Conservation (phyloP, 2,329 filamentous ascomycete genomes). For the Ceratocystis variospora region DNA sequence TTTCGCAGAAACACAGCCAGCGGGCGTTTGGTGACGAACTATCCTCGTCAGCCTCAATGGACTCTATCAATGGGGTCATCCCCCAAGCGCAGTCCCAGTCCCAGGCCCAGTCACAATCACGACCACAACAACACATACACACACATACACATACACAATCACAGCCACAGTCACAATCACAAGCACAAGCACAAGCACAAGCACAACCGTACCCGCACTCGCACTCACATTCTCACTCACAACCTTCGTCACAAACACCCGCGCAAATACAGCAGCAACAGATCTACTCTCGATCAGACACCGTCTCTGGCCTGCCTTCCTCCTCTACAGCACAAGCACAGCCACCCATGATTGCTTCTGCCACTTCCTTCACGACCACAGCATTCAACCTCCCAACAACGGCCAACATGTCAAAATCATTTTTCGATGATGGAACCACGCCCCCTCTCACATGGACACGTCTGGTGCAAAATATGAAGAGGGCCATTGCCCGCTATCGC, state of each 20-base stretch:
- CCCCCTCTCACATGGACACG: constrained; percentile 76
- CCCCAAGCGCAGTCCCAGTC: constrained; percentile 31
- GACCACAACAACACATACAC: background rate
- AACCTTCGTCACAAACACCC: background rate
- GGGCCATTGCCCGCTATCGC: constrained; percentile 76
- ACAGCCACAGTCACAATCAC: background rate
- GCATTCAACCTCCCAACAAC: constrained; percentile 44
- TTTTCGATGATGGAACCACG: constrained; percentile 78
- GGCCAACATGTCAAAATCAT: constrained; percentile 58
- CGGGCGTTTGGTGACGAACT: constrained; percentile 56
- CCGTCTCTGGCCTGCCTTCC: constrained; percentile 35
- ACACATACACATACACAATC: background rate
- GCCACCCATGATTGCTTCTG: constrained; percentile 41
- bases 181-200: background rate
- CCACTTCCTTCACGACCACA: constrained; percentile 48
- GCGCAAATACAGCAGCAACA: background rate
- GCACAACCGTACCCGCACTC: background rate
- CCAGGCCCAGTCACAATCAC: constrained; percentile 22
- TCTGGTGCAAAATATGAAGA: constrained; percentile 84
- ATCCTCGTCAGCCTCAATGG: constrained; percentile 80
- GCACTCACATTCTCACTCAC: background rate
- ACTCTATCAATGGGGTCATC: constrained; percentile 64
- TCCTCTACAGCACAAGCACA: constrained; percentile 25
- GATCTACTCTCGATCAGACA: constrained; percentile 36
- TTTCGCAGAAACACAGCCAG: constrained; percentile 44